Conservation (phyloP, 2,329 filamentous ascomycete genomes). For the Myotisia sp. region DNA sequence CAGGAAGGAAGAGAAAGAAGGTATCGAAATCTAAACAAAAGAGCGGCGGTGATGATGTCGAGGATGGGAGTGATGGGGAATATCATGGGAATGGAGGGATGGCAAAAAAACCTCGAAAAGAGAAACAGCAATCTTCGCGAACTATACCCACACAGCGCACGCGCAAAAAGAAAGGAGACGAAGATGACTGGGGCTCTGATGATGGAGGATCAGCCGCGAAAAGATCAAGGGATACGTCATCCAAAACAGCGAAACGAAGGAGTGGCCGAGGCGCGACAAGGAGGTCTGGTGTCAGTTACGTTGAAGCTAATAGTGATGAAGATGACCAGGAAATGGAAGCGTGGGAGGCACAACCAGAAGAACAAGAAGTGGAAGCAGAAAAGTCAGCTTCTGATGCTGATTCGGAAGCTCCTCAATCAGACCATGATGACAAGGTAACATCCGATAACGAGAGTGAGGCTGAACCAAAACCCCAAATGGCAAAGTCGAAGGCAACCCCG, state of each 20-base stretch:
- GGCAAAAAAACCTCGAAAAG: slow-evolving; percentile 12
- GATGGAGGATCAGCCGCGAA: slow-evolving; percentile 29
- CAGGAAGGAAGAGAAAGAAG: slow-evolving; percentile 30
- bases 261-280: slow-evolving; percentile 26
- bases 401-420: slow-evolving; percentile 4
- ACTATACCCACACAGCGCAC: slow-evolving; percentile 15
- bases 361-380: slow-evolving; percentile 20
- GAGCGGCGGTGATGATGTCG: slow-evolving; percentile 19
- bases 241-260: slow-evolving; percentile 24
- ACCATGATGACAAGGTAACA: slow-evolving; percentile 1
- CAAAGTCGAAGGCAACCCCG: background rate
- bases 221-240: slow-evolving; percentile 20
- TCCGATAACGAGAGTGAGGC: slow-evolving; percentile 2
- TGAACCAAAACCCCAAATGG: background rate
- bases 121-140: slow-evolving; percentile 16
- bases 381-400: slow-evolving; percentile 13
- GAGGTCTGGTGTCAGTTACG: slow-evolving; percentile 28
- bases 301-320: slow-evolving; percentile 32
- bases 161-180: slow-evolving; percentile 26
- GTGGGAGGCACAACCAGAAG: slow-evolving; percentile 19
- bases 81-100: slow-evolving; percentile 3
- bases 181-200: slow-evolving; percentile 29
- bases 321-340: slow-evolving; percentile 31
- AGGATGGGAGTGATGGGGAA: slow-evolving; percentile 14
- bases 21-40: slow-evolving; percentile 19